Percentiles rank a stretch among this genome's conserved stretches.
Conservation (phyloP, 257 asterid species). For the Thymus mandschuricus region DNA sequence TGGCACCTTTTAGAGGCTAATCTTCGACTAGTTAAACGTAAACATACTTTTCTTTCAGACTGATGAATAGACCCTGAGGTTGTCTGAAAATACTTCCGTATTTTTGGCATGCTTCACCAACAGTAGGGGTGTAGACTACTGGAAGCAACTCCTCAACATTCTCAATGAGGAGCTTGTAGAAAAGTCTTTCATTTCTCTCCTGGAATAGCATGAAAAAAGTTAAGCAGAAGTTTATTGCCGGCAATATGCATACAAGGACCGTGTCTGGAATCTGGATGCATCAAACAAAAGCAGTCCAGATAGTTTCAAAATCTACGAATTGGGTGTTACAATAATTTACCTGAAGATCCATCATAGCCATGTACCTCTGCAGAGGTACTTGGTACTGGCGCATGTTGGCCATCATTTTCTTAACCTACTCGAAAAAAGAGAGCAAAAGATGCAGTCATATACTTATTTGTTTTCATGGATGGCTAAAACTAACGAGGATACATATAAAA, state of each 20-base stretch:
- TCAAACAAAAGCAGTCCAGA: not conserved
- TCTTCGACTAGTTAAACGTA: not conserved
- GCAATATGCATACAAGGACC: not conserved
- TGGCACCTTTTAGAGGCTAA: constrained; percentile 20
- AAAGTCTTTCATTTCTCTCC: constrained; percentile 91
- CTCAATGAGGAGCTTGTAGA: constrained; percentile 93
- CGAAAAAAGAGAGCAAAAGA: constrained; percentile 19
- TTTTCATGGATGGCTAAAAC: not conserved
- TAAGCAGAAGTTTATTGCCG: constrained; percentile 2
- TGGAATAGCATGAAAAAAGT: constrained; percentile 32
- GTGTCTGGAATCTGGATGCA: too few relatives aligned
- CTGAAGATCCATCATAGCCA: constrained; percentile 99
- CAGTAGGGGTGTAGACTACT: constrained; percentile 98
- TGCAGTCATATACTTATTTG: constrained; percentile 1
- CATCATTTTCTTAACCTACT: constrained; percentile 96
- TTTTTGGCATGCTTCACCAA: constrained; percentile 99
- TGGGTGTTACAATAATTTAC: constrained; percentile 32
- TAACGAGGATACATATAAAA: not conserved
- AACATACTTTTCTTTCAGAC: constrained; percentile 89
- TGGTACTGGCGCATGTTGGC: constrained; percentile 85
- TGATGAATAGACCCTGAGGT: constrained; percentile 98
- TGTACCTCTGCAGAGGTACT: constrained; percentile 92
- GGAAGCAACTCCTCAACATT: constrained; percentile 98
- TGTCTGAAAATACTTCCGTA: constrained; percentile 96
- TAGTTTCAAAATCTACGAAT: not conserved